Conservation (phyloP, 805 yeast genomes). For the Candida odintsovae region DNA sequence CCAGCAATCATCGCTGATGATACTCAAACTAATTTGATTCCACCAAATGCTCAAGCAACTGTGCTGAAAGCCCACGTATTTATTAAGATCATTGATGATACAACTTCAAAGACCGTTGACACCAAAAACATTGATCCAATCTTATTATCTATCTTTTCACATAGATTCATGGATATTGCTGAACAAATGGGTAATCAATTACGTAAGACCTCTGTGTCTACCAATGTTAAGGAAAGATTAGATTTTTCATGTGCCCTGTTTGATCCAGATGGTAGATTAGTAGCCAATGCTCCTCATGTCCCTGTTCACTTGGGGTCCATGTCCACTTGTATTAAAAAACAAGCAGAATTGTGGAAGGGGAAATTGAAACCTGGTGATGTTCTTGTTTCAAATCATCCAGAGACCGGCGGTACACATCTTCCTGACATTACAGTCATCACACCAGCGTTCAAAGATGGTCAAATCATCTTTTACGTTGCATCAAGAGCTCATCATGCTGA, state of each 20-base stretch:
- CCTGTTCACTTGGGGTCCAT: slow-evolving; percentile 86
- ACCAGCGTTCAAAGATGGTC: slow-evolving; percentile 66
- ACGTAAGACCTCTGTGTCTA: slow-evolving; percentile 74
- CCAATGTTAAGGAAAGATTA: slow-evolving; percentile 77
- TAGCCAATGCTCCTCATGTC: slow-evolving; percentile 84
- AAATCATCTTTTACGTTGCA: slow-evolving; percentile 80
- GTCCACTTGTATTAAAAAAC: slow-evolving; percentile 72
- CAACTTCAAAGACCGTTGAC: slow-evolving; percentile 20
- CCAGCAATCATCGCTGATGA: slow-evolving; percentile 77
- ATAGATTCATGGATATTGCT: slow-evolving; percentile 85
- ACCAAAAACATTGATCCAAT: slow-evolving; percentile 55
- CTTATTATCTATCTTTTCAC: slow-evolving; percentile 69
- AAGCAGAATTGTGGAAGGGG: slow-evolving; percentile 59
- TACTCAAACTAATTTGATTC: slow-evolving; percentile 74
- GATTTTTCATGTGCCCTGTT: slow-evolving; percentile 85
- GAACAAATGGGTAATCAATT: slow-evolving; percentile 84
- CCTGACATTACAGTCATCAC: slow-evolving; percentile 92
- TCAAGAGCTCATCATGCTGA: slow-evolving; percentile 96
- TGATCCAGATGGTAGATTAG: slow-evolving; percentile 69
- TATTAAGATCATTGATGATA: slow-evolving; percentile 27
- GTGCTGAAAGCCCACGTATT: slow-evolving; percentile 59
- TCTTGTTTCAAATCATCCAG: slow-evolving; percentile 73
- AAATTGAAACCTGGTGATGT: slow-evolving; percentile 70
- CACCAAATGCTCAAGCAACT: slow-evolving; percentile 53
- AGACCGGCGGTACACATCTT: slow-evolving; percentile 79